A percentile compares a stretch with the other conserved stretches of the same genome.
phyloP scores from a whole-genome alignment of 306 rosid genomes.

The Inga oerstediana region DNA sequence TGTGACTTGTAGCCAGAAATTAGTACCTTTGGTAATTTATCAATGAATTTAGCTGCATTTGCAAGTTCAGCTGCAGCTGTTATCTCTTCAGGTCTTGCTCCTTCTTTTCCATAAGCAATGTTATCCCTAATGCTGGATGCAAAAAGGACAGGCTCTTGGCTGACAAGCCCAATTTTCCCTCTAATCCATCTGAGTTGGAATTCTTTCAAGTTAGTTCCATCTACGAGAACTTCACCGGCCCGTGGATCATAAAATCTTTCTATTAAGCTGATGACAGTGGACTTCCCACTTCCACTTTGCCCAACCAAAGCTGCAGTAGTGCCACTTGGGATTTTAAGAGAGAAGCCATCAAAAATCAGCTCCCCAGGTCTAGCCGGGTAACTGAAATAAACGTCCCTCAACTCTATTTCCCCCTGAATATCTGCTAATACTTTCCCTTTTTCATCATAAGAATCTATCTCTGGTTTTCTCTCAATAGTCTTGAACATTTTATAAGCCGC shows the following conservation, averaged over 20 bases:
- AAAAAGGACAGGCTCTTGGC: constrained; percentile 91
- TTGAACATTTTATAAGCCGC: constrained; percentile 92
- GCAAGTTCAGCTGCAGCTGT: constrained; percentile 77
- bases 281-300: constrained; percentile 95
- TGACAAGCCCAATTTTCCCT: constrained; percentile 91
- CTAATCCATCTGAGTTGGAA: constrained; percentile 87
- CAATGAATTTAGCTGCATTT: constrained; percentile 86
- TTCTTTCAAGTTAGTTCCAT: constrained; percentile 75
- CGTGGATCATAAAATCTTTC: constrained; percentile 91
- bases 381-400: constrained; percentile 68
- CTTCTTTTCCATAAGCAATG: constrained; percentile 88
- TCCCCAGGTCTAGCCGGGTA: constrained; percentile 90
- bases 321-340: constrained; percentile 65
- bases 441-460: constrained; percentile 70
- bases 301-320: constrained; percentile 89
- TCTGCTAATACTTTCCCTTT: constrained; percentile 66
- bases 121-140: constrained; percentile 83
- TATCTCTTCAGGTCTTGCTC: constrained; percentile 79
- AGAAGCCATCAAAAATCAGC: constrained; percentile 71
- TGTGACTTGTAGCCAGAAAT: not conserved
- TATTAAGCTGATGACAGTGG: constrained; percentile 79
- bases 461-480: constrained; percentile 80
- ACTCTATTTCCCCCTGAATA: constrained; percentile 72
- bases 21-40: constrained; percentile 80
- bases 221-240: constrained; percentile 78